Base-by-base conservation (phyloP, 352 stramenopile genomes). In the Phytophthora macrochlamydospora region DNA sequence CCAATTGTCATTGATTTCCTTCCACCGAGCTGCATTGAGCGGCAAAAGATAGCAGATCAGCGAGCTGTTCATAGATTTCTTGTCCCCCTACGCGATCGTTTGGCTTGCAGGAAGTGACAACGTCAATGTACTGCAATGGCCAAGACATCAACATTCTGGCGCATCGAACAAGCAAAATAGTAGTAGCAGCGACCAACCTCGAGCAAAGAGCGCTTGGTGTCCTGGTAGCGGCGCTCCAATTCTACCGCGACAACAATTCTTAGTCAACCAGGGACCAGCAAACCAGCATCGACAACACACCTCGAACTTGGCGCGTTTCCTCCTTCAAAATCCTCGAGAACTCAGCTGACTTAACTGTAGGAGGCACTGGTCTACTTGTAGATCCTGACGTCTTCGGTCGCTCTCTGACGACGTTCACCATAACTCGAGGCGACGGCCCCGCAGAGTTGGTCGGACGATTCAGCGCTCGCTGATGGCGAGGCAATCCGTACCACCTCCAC, bases 21-120 rank as follows among this genome's bases (percentile, higher is more conserved):
- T 35, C 28, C 52, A 45, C 35, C 46, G 38, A n/a, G 24, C 32
- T 43, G 59, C 76, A 87, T 42, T 78, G 65, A 32, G 59, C 46
- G 18, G 73, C 73, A 24, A 37, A 85, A 87, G 59, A 65, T 42
- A 85, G 57, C 4, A 92, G 64, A 33, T 88, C 73, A 2, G 80
- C 57, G 1, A 90, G 70, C 43, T 81, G 77, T n/a, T 90, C 81
- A 51, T 89, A 89, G n/a, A 74, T 69, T 50, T 89, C 81, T 4
- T 76, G 64, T 3, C 67, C 66, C n/a, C 65, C 71, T 0, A 65
- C 57, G 44, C 79, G 78, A 42, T 90, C 81, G 37, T 75, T 79
- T 7, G 75, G 78, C 61, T 90, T 90, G 40, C 66, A 73, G 4
- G 78, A 75, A 35, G 65, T 80, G 7, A 92, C 62, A 28, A 77